Percentiles rank a stretch among this genome's conserved stretches.
phyloP scores from a whole-genome alignment of 768 basidiomycete species.

The Mycena crocata region DNA sequence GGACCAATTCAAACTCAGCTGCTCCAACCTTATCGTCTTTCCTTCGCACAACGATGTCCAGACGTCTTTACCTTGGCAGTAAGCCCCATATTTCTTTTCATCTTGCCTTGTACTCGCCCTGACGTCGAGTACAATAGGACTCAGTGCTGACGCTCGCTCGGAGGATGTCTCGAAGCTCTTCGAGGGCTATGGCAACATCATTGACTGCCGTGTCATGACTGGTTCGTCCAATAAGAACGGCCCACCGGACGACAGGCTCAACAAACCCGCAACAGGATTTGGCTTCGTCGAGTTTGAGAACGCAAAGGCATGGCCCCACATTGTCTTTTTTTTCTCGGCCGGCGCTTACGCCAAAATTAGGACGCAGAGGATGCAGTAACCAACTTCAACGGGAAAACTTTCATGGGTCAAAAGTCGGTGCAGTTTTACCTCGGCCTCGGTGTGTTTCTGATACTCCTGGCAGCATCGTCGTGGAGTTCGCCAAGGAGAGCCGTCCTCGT shows the following conservation, averaged over 20 bases:
- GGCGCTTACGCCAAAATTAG: conserved; percentile 50
- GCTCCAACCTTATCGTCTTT: conserved; percentile 38
- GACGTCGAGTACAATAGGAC: conserved; percentile 57
- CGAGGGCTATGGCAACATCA: conserved; percentile 88
- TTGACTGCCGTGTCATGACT: conserved; percentile 95
- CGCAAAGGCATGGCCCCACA: conserved; percentile 63
- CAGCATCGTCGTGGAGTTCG: conserved; percentile 96
- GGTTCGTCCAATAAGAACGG: conserved; percentile 60
- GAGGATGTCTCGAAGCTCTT: conserved; percentile 92
- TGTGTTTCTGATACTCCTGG: background rate
- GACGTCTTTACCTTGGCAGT: conserved; percentile 91
- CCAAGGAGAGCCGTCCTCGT: conserved; percentile 91
- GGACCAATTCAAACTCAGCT: conserved; percentile 60
- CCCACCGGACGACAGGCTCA: conserved; percentile 34
- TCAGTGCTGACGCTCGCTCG: conserved; percentile 85
- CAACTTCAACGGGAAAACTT: conserved; percentile 87
- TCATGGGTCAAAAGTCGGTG: conserved; percentile 87
- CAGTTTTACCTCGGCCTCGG: background rate
- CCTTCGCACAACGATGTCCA: conserved; percentile 70
- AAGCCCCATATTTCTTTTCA: conserved; percentile 41
- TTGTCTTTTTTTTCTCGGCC: background rate
- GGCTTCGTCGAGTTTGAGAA: conserved; percentile 98
- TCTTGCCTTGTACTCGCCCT: conserved; percentile 4
- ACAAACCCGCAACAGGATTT: conserved; percentile 68
- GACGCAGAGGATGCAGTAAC: conserved; percentile 95